Evolutionary conservation across 495 filamentous ascomycete species (phyloP).

Genomic region (Aspergillus funiculosus): DNA sequence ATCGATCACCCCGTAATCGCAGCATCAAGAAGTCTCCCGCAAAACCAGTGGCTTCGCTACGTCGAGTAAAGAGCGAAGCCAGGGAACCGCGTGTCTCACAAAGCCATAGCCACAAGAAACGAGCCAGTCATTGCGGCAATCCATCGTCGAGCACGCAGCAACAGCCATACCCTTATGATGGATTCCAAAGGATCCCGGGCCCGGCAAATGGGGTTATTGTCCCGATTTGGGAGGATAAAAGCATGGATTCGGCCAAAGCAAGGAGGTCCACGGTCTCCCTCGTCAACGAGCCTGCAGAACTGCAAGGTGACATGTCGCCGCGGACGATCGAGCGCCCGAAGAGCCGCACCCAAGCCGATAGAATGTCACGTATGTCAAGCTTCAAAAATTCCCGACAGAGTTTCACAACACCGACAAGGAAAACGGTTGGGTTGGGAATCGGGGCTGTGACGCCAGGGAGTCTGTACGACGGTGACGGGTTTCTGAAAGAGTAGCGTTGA

Average conservation of each 20-base stretch:
- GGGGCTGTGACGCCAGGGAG: slow-evolving; percentile 38
- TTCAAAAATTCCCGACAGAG: slow-evolving; percentile 20
- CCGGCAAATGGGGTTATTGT: slow-evolving; percentile 24
- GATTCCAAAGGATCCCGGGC: neutral
- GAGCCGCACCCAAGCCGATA: slow-evolving; percentile 9
- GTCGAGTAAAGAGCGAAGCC: slow-evolving; percentile 18
- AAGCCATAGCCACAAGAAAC: neutral
- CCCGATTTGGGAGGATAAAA: slow-evolving; percentile 37
- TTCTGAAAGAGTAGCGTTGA: slow-evolving; percentile 42
- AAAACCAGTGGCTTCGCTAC: slow-evolving; percentile 20
- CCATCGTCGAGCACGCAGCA: neutral
- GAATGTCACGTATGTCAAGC: slow-evolving; percentile 16
- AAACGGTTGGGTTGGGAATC: slow-evolving; percentile 32
- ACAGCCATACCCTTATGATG: neutral
- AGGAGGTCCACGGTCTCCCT: slow-evolving; percentile 11
- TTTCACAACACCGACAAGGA: slow-evolving; percentile 30
- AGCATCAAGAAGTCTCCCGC: slow-evolving; percentile 18
- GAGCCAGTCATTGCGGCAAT: neutral
- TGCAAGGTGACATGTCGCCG: slow-evolving; percentile 17
- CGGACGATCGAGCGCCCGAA: slow-evolving; percentile 1
- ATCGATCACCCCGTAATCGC: slow-evolving; percentile 24
- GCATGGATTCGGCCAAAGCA: neutral
- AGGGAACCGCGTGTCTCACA: neutral
- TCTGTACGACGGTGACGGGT: slow-evolving; percentile 47
- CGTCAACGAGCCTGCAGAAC: slow-evolving; percentile 13